Percentiles rank a stretch among this genome's conserved stretches.
These are phyloP conservation scores for Penicillium atrosanguineum DNA, from an alignment of 495 filamentous ascomycete genomes.

Conservation along the genomic window DNA sequence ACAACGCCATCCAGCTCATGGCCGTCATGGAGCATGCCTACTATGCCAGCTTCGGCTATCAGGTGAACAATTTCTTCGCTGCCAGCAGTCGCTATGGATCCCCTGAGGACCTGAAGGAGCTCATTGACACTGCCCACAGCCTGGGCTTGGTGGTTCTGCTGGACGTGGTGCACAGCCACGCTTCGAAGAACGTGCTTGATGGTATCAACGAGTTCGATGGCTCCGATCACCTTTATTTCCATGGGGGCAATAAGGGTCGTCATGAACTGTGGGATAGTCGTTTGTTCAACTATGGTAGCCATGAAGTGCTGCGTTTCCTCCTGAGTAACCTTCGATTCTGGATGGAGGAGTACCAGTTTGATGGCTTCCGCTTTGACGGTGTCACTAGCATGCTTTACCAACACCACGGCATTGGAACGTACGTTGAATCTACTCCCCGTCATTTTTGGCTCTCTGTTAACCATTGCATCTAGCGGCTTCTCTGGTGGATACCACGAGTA, in stretches of 20 bases:
- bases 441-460: not conserved
- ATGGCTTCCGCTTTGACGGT: conserved; percentile 96
- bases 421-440: conserved; percentile 39
- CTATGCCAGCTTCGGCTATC: conserved; percentile 98
- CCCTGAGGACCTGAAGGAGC: conserved; percentile 93
- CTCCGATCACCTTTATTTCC: conserved; percentile 93
- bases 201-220: conserved; percentile 95
- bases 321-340: conserved; percentile 95
- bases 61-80: conserved; percentile 98
- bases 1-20: conserved; percentile 98
- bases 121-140: conserved; percentile 91
- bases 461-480: conserved; percentile 65
- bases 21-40: conserved; percentile 99
- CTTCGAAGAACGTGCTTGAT: conserved; percentile 93
- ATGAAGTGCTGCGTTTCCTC: conserved; percentile 92
- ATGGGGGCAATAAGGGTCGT: conserved; percentile 74
- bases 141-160: conserved; percentile 89
- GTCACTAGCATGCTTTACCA: conserved; percentile 97
- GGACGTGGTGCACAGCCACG: conserved; percentile 97
- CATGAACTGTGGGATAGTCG: conserved; percentile 96
- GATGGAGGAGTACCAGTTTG: conserved; percentile 98
- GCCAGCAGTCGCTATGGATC: conserved; percentile 93
- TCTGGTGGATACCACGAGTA: conserved; percentile 99
- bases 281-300: conserved; percentile 93
- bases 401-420: conserved; percentile 98